Evolutionary conservation across 345 rosid genomes (phyloP).

Genomic region (Capsella bursapastoris): DNA sequence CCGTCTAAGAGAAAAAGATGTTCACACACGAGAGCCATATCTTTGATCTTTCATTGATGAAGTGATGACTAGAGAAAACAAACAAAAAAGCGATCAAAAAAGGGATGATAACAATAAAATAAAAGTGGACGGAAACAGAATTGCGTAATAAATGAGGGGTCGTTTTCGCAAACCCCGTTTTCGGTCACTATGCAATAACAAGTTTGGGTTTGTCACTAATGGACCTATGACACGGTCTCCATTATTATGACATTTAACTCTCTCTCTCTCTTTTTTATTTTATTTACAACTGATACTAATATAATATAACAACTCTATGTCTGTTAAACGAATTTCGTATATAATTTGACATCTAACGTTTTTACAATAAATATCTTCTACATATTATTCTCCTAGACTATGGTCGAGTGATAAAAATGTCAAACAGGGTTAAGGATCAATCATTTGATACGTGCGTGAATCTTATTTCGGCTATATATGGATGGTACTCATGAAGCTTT

Average conservation of each 20-base stretch:
- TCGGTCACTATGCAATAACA: slow-evolving; percentile 31
- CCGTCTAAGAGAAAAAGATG: slow-evolving; percentile 30
- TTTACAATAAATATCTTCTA: too few species aligned
- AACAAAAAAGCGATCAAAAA: slow-evolving; percentile 19
- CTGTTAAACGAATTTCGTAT: not conserved
- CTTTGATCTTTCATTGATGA: slow-evolving; percentile 1
- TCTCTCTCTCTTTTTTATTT: too few species aligned
- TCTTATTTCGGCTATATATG: not conserved
- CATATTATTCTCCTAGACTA: not conserved
- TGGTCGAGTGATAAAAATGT: not conserved
- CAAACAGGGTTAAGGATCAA: not conserved
- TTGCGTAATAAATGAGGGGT: slow-evolving; percentile 10
- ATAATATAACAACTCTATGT: not conserved
- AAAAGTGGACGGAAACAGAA: slow-evolving; percentile 34
- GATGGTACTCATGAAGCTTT: slow-evolving; percentile 1
- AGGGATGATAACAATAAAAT: not conserved
- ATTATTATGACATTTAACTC: slow-evolving; percentile 12
- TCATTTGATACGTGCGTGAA: slow-evolving; percentile 29
- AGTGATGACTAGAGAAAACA: slow-evolving; percentile 12
- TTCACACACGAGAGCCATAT: slow-evolving; percentile 32
- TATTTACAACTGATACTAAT: too few species aligned
- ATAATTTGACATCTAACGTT: too few species aligned
- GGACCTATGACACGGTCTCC: slow-evolving; percentile 28
- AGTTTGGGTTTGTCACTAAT: slow-evolving; percentile 24
- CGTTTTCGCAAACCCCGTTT: slow-evolving; percentile 30